Base-by-base conservation (phyloP, 768 basidiomycete genomes). In the Gymnopilus dilepis region DNA sequence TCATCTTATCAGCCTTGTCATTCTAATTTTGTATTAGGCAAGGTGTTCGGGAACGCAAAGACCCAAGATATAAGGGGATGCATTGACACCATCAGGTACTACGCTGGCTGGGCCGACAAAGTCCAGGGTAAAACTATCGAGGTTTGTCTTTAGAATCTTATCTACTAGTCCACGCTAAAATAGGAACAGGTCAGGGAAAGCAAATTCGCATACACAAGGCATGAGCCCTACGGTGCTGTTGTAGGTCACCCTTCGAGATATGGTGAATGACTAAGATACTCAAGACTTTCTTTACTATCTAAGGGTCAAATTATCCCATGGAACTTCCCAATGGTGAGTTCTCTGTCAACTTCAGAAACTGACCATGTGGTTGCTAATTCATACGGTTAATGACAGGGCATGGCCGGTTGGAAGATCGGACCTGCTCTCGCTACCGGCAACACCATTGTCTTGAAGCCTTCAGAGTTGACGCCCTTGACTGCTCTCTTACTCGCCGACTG, bases 91-190 rank as follows among this genome's bases (percentile, higher is more conserved):
- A 71, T 94, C 64, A 79, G 85, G 33, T 96, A 95, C 77, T 97
- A 91, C 67, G 92, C 87, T 41, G 95, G 94, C 17, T 92, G 91
- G 87, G 91, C 93, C 26, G 94, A 95, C 78, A 95, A 95, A 77
- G 75, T 89, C 56, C 78, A 82, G 6, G 92, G 90, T 9, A 85
- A 91, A 73, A 86, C 85, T 7, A 86, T 93, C 71, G 91, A 94
- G 72, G 76, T 76, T 28, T 22, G 66, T 42, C 13, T 5, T 22
- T 9, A 4, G 26, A 6, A 40, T 2, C 21, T 26, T 58, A 31
- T 48, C 19, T 13, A 11, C 47, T 11, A 34, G n/a, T 22, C 2
- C 21, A 19, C 31, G n/a, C 15, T 45, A 31, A 24, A 28, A 28
- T 47, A 26, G 26, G 6, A 15, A 57, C 75, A 87, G 84, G 87